Percentiles rank a stretch among this genome's conserved stretches.
Conservation (phyloP, 371 early-diverging fungal genomes). For the Vittaforma corneae region DNA sequence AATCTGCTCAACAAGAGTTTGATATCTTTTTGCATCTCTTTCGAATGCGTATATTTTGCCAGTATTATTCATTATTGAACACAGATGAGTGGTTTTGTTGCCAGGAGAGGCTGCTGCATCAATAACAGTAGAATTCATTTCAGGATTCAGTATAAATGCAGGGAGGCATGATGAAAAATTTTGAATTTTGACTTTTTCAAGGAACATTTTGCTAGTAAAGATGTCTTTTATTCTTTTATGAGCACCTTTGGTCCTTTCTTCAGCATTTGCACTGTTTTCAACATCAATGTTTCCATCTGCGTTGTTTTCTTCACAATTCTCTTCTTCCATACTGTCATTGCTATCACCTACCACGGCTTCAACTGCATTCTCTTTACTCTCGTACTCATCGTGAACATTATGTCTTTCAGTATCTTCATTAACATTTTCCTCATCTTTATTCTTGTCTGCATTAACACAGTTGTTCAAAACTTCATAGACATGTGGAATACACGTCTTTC, state of each 20-base stretch:
- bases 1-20: conserved; percentile 65
- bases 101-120: conserved; percentile 97
- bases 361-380: no score
- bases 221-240: conserved; percentile 8
- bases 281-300: no score
- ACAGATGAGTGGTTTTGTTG: conserved; percentile 83
- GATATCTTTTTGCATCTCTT: conserved; percentile 67
- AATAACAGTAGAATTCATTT: conserved; percentile 65
- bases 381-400: neutral
- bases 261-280: neutral
- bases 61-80: conserved; percentile 69
- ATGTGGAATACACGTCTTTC: conserved; percentile 42
- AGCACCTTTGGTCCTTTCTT: neutral
- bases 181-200: conserved; percentile 52
- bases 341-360: no score
- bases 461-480: conserved; percentile 51
- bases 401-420: neutral
- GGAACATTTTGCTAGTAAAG: conserved; percentile 17
- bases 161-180: conserved; percentile 68
- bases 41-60: conserved; percentile 84
- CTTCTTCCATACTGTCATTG: no score
- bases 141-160: conserved; percentile 71
- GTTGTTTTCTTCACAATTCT: no score
- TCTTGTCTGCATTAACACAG: no score
- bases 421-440: neutral